These are phyloP conservation scores for Sophora flavescens DNA, from an alignment of 306 rosid species.

Conservation along the genomic window DNA sequence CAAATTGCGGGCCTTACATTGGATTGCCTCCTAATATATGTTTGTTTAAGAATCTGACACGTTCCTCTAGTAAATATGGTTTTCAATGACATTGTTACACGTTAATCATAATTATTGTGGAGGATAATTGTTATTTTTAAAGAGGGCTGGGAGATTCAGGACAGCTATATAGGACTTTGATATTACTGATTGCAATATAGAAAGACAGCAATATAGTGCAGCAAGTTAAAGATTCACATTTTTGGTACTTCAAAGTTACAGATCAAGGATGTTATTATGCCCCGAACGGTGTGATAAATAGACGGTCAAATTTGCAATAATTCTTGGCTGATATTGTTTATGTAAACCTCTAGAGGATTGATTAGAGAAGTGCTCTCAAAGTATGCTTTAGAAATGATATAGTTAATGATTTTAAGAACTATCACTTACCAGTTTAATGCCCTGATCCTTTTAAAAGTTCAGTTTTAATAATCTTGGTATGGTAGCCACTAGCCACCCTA, in stretches of 20 bases:
- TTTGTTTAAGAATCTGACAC: background rate
- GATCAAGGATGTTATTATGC: background rate
- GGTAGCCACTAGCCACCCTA: background rate
- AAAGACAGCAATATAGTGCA: background rate
- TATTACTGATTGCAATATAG: no score
- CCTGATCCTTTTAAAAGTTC: background rate
- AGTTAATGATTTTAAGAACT: background rate
- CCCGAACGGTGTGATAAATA: conserved; percentile 12
- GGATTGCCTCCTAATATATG: background rate
- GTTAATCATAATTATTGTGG: background rate
- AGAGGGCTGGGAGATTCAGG: conserved; percentile 4
- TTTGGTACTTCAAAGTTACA: conserved; percentile 19
- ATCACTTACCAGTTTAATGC: conserved; percentile 6
- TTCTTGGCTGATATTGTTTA: conserved; percentile 8
- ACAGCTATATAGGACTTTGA: background rate
- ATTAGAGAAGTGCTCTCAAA: conserved; percentile 3
- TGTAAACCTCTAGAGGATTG: background rate
- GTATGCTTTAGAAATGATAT: conserved; percentile 1
- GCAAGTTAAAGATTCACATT: background rate
- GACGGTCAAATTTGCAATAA: conserved; percentile 3
- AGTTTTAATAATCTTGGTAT: conserved; percentile 19
- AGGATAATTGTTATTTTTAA: background rate
- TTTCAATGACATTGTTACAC: background rate
- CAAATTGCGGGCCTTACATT: background rate
- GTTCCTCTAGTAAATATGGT: background rate